Evolutionary conservation across 306 rosid species (phyloP).

Genomic region (Echinosophora koreensis): DNA sequence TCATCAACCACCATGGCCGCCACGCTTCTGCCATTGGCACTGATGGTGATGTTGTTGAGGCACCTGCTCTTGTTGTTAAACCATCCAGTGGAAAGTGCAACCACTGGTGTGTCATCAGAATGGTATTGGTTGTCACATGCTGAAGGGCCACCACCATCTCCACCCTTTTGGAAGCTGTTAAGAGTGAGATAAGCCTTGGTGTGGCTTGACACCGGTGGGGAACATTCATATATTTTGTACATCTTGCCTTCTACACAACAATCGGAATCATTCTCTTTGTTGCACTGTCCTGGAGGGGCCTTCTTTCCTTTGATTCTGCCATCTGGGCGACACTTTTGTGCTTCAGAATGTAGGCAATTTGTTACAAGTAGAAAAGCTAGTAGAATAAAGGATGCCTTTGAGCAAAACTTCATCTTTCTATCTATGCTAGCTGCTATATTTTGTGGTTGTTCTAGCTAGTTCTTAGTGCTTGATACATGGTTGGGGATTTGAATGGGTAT

Average conservation of each 20-base stretch:
- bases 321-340: conserved; percentile 43
- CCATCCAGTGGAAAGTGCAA: conserved; percentile 57
- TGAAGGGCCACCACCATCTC: no score
- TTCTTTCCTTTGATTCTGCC: conserved; percentile 7
- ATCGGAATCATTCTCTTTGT: conserved; percentile 12
- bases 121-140: conserved; percentile 26
- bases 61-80: conserved; percentile 21
- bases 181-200: no score
- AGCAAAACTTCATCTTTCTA: not conserved
- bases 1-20: conserved; percentile 49
- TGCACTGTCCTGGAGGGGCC: no score
- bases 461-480: not conserved
- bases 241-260: no score
- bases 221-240: no score
- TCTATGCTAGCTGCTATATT: not conserved
- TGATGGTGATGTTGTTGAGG: conserved; percentile 29
- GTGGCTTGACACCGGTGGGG: no score
- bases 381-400: not conserved
- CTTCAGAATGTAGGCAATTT: conserved; percentile 11
- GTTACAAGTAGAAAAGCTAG: conserved; percentile 1
- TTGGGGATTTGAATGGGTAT: not conserved
- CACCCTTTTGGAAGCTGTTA: no score
- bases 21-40: conserved; percentile 46
- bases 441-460: not conserved
- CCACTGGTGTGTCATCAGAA: not conserved